Evolutionary conservation across 805 yeast species (phyloP), one percentile per base, ranked within the genome.

Genomic region (Dipodascopsis uninucleata): DNA sequence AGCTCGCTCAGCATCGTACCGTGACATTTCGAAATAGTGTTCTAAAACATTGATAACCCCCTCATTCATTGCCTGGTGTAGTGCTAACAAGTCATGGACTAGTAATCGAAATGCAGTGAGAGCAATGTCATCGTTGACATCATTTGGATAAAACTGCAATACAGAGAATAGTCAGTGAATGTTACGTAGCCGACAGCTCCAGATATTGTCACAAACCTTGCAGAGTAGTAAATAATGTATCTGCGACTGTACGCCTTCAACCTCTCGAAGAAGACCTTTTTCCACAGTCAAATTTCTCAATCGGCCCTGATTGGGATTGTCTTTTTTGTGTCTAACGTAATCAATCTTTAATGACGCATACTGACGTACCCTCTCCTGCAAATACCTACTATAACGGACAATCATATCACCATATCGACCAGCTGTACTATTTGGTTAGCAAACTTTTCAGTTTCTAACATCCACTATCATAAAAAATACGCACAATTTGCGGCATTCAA

Each of bases 21-120:
- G 81, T 28, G 90, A 80, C 79, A 93, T 82, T 66, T 93, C 98
- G 68, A 93, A 93, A 66, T 85, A 93, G 60, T 90, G 94, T 64
- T 93, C 97, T 52, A 93, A 74, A 33, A 93, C 68, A 58, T 93
- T 93, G 57, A 93, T 89, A 21, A 93, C 95, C 29, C 97, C 98
- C 66, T 93, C 97, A 66, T 93, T 93, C 55, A 93, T 70, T 36
- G 85, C 82, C 66, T 90, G 96, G 67, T 86, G 94, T 31, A 93
- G 69, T 1, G 89, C 78, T 54, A 93, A 72, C 51, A 90, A 71
- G 63, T 93, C 98, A 57, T 84, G 85, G n/a, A 90, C 95, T 37
- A 93, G 73, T 67, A 90, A 73, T 46, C 95, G 72, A 69, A 90
- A 93, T 24, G 90, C 84, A 31, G 90, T 83, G 52, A 90, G 70